Base-by-base conservation (phyloP, 306 rosid species). In the Cercis canadensis region DNA sequence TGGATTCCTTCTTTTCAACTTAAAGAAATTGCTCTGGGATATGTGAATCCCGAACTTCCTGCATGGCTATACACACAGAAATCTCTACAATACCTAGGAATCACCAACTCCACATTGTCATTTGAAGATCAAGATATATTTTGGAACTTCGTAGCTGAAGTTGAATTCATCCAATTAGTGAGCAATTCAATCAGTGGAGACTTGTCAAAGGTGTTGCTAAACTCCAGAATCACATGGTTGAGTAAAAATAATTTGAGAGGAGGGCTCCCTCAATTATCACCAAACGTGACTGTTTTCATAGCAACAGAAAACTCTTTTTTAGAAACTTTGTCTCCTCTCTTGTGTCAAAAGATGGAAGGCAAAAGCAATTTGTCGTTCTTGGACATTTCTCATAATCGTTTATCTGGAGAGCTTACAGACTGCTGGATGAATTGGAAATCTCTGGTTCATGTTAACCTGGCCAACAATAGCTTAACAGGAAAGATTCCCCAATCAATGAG, bases 1-100 rank as follows among this genome's bases (percentile, higher is more conserved):
- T 76, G 76, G 81, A 36, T 56, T 17, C 66, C 77, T 63, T 72
- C 76, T 7, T 62, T 69, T 0, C 21, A 45, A 21, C 33, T 76
- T 40, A 7, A 7, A 18, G 9, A 4, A 15, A 6, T 69, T 24
- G 2, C 1, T 6, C 33, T 76, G 11, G 66, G 69, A 11, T 4
- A 13, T 31, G 2, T 62, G 11, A 58, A 75, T 52, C 81, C 81
- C 0, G 50, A 19, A 15, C 69, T 76, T 62, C 81, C 76, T 12
- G n/a, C 6, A 1, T 76, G 72, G 76, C 81, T 76, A 59, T 7
- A 61, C 53, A 51, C 72, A 51, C 60, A 76, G 6, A 12, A 34
- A 62, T 17, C 19, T 76, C 1, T 5, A 0, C 15, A 14, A 0
- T 0, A 43, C 32, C 13, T 44, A 11, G 69, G 61, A 3, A 61